phyloP scores from a whole-genome alignment of 768 basidiomycete genomes.

The Rhodotorula toruloides region DNA sequence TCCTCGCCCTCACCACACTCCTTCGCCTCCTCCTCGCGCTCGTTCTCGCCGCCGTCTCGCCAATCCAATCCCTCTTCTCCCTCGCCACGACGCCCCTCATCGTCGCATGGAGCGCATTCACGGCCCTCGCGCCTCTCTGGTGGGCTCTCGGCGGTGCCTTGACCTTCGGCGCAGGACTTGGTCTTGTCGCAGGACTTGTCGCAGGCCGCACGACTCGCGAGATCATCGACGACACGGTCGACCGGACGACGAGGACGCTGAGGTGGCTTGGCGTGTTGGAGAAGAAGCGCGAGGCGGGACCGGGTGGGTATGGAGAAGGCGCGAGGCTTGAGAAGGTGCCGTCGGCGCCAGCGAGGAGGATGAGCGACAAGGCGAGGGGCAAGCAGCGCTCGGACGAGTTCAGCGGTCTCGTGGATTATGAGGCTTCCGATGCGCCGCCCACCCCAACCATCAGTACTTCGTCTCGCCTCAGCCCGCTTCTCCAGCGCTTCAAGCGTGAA shows the following conservation, averaged over 20 bases:
- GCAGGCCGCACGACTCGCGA: not conserved
- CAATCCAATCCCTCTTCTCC: not conserved
- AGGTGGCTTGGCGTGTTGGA: conserved; percentile 13
- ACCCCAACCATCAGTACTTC: too few species aligned
- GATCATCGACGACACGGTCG: not conserved
- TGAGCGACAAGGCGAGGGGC: not conserved
- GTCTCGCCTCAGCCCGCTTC: too few species aligned
- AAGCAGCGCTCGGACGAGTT: not conserved
- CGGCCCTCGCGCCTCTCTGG: conserved; percentile 18
- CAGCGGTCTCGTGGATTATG: not conserved
- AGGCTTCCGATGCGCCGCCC: too few species aligned
- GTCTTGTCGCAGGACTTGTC: conserved; percentile 12
- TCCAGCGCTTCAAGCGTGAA: too few species aligned
- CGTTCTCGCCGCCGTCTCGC: not conserved
- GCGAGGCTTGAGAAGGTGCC: not conserved
- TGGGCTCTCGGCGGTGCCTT: conserved; percentile 8
- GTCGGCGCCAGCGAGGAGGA: too few species aligned
- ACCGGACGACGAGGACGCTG: not conserved
- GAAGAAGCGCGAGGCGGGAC: not conserved
- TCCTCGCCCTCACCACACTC: not conserved
- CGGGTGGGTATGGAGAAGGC: not conserved
- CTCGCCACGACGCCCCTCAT: not conserved
- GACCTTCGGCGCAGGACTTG: not conserved
- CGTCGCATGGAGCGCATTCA: too few species aligned
- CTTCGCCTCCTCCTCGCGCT: not conserved